Base-by-base conservation (phyloP, 441 rosid species). In the Populus trichocarpa region DNA sequence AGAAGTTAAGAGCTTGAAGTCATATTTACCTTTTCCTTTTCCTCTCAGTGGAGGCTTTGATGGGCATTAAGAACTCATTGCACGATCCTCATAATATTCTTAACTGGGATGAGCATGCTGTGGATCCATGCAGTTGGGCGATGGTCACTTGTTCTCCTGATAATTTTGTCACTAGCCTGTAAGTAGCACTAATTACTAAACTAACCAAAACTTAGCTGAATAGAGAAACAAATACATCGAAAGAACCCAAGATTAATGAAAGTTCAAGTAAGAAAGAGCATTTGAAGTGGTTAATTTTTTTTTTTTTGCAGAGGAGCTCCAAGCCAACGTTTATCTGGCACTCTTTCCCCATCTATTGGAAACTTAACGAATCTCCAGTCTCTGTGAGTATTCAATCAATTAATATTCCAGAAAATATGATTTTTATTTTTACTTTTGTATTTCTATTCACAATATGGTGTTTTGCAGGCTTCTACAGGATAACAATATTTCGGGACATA, bases 121-220 rank as follows among this genome's bases (percentile, higher is more conserved):
- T 94, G 81, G 99, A 96, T 92, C 98, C 98, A 79, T 96, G 99
- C 84, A 93, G 91, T 86, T 96, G 99, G 99, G 80, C 81, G 76
- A 90, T 94, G 97, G 82, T 96, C 81, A 83, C 94, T 76, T 96
- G 99, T 70, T 90, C 94, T 69, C 9, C 86, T 66, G 98, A 92
- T 85, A 87, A 89, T 84, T 86, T 94, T 35, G 98, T 96, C 83
- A 75, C 77, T 82, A 87, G 86, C 84, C 80, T 96, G 99, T 96
- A 88, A 94, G 97, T 80, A 73, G 16, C 23, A 30, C 32, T 30
- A 30, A 30, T 30, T 30, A 38, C 75, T 11, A 13, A 59, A 42
- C 14, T 46, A 80, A 30, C 20, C 36, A 38, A 46, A 35, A 38
- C 63, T 23, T 12, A 69, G 28, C 61, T 72, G 63, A 64, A 74